Evolutionary conservation across 345 rosid genomes (phyloP).

Genomic region (Pelargonium nanum): DNA sequence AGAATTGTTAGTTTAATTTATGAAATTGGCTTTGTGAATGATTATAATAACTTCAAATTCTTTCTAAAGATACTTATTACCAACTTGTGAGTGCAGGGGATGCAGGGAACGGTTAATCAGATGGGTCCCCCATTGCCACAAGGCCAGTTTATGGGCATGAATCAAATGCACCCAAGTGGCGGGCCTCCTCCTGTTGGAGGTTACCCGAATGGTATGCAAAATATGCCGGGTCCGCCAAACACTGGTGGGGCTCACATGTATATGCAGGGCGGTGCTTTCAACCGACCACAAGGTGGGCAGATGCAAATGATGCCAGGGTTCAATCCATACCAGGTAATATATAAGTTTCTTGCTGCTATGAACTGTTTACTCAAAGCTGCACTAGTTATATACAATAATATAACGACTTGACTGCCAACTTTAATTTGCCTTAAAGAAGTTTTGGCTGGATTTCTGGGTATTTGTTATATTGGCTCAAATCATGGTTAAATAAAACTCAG

Average conservation of each 20-base stretch:
- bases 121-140: constrained; percentile 67
- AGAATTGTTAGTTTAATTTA: too few relatives aligned
- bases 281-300: constrained; percentile 68
- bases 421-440: too few relatives aligned
- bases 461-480: neutral
- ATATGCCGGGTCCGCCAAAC: constrained; percentile 65
- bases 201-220: constrained; percentile 55
- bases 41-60: neutral
- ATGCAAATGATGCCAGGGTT: constrained; percentile 78
- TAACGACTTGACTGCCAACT: neutral
- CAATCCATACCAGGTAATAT: constrained; percentile 72
- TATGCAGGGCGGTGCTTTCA: constrained; percentile 63
- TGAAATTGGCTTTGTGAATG: neutral
- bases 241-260: constrained; percentile 50
- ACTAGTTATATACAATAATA: neutral
- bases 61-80: neutral
- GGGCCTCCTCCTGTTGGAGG: constrained; percentile 48
- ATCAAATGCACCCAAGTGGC: constrained; percentile 45
- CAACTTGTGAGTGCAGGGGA: constrained; percentile 35
- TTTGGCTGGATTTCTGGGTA: neutral
- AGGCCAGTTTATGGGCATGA: constrained; percentile 82
- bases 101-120: constrained; percentile 76
- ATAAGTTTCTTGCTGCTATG: constrained; percentile 2
- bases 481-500: too few relatives aligned
- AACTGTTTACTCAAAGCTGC: neutral